A percentile compares a stretch with the other conserved stretches of the same genome.
Evolutionary conservation across 2,329 filamentous ascomycete species (phyloP).

Genomic region (Pestalotiopsis sp.): DNA sequence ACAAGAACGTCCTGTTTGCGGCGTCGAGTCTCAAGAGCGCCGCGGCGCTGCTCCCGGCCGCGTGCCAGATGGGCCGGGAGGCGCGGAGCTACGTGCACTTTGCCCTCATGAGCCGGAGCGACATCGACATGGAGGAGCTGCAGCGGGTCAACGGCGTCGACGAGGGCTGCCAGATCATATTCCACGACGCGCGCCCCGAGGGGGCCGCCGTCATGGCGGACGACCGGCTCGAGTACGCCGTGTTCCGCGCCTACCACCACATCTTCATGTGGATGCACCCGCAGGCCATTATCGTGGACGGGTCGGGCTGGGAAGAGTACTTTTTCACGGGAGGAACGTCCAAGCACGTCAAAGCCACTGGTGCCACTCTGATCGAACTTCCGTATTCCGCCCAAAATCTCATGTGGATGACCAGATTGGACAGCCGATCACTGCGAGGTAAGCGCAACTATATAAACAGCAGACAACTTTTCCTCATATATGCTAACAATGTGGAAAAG

Average conservation of each 20-base stretch:
- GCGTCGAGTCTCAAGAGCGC: constrained; percentile 75
- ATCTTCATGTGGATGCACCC: constrained; percentile 77
- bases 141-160: constrained; percentile 79
- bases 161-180: constrained; percentile 65
- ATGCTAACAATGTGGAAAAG: constrained; percentile 37
- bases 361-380: constrained; percentile 73
- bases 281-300: constrained; percentile 75
- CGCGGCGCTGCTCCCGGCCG: constrained; percentile 74
- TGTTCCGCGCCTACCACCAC: constrained; percentile 68
- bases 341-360: constrained; percentile 52
- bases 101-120: constrained; percentile 73
- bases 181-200: constrained; percentile 77
- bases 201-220: constrained; percentile 71
- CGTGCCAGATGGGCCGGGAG: constrained; percentile 80
- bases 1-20: constrained; percentile 78
- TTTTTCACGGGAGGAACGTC: constrained; percentile 68
- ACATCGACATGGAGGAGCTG: constrained; percentile 70
- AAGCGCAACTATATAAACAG: constrained; percentile 20
- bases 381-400: constrained; percentile 66
- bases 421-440: constrained; percentile 71
- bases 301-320: constrained; percentile 64
- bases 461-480: constrained; percentile 17
- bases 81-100: constrained; percentile 79
- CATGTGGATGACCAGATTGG: constrained; percentile 78
- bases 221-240: constrained; percentile 66